Evolutionary conservation across 169 alveolate genomes (phyloP), one percentile per base, ranked within the genome.

Genomic region (Cryptosporidium viatorum): DNA sequence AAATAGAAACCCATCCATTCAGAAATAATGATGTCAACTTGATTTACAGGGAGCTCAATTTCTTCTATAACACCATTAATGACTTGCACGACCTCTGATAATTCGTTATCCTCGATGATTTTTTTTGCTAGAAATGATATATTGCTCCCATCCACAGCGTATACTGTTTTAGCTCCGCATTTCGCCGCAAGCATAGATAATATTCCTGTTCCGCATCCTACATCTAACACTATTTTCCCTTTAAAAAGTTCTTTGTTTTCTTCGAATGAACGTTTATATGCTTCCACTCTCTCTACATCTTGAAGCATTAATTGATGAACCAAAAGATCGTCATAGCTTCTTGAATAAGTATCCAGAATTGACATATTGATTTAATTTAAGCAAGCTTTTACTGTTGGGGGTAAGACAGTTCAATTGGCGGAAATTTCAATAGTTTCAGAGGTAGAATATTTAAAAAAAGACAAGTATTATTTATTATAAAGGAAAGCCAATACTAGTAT

Each of bases 1-100:
- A 95, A 84, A 58, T 94, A 94, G 67, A 94, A 93, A 21, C 98
- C 98, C 96, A 96, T 93, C 95, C 97, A 95, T 87, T 96, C 98
- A 37, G 96, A 92, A 62, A 96, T 87, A 48, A 96, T 92, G 14
- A 94, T 91, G 87, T 96, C 98, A 12, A 86, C 95, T 45, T 68
- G 48, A 51, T 50, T 37, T 26, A 55, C 91, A 18, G 94, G 95
- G 26, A 91, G 85, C 71, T 86, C 71, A 18, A 95, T 91, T 26
- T 96, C 96, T 86, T 96, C 98, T 33, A 95, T 95, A 69, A 84
- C 89, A 16, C 93, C 59, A 50, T 93, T 87, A 62, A 94, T 85
- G n/a, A 95, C 93, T 50, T 93, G 85, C 21, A 95, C 91, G 58
- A 86, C 86, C 39, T 93, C 85, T 41, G 87, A 80, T 92, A 92